Evolutionary conservation across 164 flowering plant species (phyloP).

Genomic region (Chloranthus sessilifolius): DNA sequence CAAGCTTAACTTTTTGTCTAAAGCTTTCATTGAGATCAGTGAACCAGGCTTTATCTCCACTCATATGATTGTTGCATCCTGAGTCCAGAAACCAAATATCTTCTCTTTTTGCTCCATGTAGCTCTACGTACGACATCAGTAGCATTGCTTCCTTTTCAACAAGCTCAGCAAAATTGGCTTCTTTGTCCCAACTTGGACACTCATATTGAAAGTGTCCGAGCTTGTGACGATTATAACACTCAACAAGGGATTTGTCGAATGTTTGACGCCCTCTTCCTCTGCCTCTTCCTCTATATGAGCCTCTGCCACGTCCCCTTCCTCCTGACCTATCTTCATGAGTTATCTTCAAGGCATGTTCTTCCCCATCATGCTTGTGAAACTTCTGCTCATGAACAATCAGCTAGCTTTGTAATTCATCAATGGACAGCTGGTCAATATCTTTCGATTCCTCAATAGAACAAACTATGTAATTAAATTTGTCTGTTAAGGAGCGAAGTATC

Average conservation of each 20-base stretch:
- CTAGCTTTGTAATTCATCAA: conserved; percentile 1
- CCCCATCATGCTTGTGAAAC: not conserved
- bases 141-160: conserved; percentile 17
- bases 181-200: conserved; percentile 3
- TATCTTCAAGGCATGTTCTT: too few species aligned
- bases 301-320: not conserved
- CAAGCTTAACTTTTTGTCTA: conserved; percentile 3
- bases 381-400: not conserved
- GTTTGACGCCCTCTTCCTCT: too few species aligned
- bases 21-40: conserved; percentile 3
- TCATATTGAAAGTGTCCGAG: conserved; percentile 4
- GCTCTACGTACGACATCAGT: conserved; percentile 12
- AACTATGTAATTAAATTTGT: too few species aligned
- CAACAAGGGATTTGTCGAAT: too few species aligned
- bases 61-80: conserved; percentile 11
- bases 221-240: conserved; percentile 4
- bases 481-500: too few species aligned
- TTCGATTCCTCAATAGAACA: not conserved
- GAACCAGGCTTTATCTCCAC: conserved; percentile 1
- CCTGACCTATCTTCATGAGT: too few species aligned
- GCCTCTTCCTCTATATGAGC: conserved; percentile 1
- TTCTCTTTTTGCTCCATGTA: conserved; percentile 3
- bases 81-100: conserved; percentile 9
- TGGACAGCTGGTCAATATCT: not conserved
- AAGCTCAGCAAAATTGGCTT: conserved; percentile 12